Base-by-base conservation (phyloP, 768 basidiomycete genomes). In the Floccularia luteovirens region DNA sequence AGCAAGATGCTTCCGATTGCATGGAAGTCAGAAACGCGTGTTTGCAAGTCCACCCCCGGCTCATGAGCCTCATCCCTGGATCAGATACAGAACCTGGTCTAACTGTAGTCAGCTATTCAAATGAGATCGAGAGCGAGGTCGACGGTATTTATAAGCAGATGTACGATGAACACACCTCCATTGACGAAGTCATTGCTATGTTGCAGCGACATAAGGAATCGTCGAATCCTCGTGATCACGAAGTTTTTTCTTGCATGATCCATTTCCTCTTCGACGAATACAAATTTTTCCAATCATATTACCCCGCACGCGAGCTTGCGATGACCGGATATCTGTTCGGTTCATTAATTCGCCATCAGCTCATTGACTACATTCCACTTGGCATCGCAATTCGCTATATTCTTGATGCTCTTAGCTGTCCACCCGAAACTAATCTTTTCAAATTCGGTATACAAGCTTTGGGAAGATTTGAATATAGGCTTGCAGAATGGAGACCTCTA, bases 241-340 rank as follows among this genome's bases (percentile, higher is more conserved):
- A 98, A 63, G 79, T 96, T 46, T 97, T 97, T 57, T 96, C 92
- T n/a, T 97, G 92, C 77, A 96, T 96, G 82, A 82, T 99, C 37
- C 93, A 97, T 67, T 94, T 96, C 71, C 77, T 99, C 31, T 97
- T 99, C 63, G 96, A 98, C 77, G 96, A 99, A 65, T 96, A 96
- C 79, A 93, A 92, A 55, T 99, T 97, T 72, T 96, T 98, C 78
- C 90, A 94, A 56, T 85, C 87, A 28, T 96, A 85, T 62, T 91
- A 91, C 53, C 96, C 96, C 19, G 72, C 87, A 27, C 86, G 92
- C 48, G 92, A 98, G 64, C 74, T 98, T 33, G 80, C 82, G 38
- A 91, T 98, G 81, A 98, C 96, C 5, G 96, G 89, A 34, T 85
- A 90, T 54, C 75, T 99, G 21, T 98, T 98, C 47, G 96, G 96